Base-by-base conservation (phyloP, 73 alveolate species). In the Uronychia setigera region DNA sequence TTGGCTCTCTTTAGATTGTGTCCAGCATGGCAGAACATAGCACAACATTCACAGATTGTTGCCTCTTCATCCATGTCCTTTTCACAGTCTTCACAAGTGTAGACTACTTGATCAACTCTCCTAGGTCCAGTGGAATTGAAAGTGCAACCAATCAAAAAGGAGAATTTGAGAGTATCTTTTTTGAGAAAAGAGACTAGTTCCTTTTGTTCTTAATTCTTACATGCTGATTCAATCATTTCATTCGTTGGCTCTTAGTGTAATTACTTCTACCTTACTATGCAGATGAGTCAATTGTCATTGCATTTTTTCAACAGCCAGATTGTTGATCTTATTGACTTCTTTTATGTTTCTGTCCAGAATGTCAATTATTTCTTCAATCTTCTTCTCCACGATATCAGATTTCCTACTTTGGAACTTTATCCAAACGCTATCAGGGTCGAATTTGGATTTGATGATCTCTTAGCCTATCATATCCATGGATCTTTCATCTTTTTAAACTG, bases 1-100 rank as follows among this genome's bases (percentile, higher is more conserved):
- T 32, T 82, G 1, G 59, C 83, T 32, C n/a, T 33, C 29, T 0
- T 33, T 1, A 82, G 1, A 1, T 35, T 27, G 74, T 82, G 89
- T 1, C 89, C 89, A 1, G 31, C 35, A 74, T 82, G 89, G 60
- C 89, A 82, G 31, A 74, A 29, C 31, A 27, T n/a, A 1, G 83
- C 82, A n/a, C 89, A 82, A 1, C 35, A 33, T 0, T 13, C 26
- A 27, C 89, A 82, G 31, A 82, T 28, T 1, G 5, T 59, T 1
- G n/a, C 34, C 25, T 60, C 59, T 28, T 59, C 74, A 1, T 29
- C 76, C 1, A 76, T 26, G n/a, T 11, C 58, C 25, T 32, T 11
- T 0, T 33, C 35, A 32, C 89, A 82, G 33, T 76, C 35, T 1
- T 32, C 28, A 29, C 89, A 82, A 60, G 29, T 28, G 35, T 9